phyloP scores from a whole-genome alignment of 768 basidiomycete genomes.

The Trametes punicea region DNA sequence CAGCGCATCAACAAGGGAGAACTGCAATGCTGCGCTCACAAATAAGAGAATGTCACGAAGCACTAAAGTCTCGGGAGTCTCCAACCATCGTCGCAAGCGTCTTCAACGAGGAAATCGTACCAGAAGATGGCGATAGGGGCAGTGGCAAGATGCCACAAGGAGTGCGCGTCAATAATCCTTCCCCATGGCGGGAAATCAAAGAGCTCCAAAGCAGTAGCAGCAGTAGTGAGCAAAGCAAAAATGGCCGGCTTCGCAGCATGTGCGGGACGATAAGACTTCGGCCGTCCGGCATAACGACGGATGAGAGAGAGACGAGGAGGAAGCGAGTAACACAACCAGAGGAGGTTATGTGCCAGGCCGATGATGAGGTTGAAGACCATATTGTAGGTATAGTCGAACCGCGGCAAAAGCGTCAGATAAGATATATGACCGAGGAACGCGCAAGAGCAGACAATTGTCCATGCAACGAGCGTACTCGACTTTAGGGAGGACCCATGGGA shows the following conservation, averaged over 20 bases:
- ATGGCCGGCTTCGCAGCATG: conserved; percentile 52
- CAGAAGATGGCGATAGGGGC: conserved; percentile 72
- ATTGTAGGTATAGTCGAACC: conserved; percentile 94
- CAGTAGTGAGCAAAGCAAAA: conserved; percentile 68
- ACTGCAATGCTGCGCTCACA: background rate
- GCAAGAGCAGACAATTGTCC: conserved; percentile 53
- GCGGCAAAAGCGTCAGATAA: conserved; percentile 71
- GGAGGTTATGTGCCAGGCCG: conserved; percentile 72
- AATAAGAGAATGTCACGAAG: conserved; percentile 27
- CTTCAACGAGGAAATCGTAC: conserved; percentile 82
- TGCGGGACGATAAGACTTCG: conserved; percentile 56
- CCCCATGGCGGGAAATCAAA: conserved; percentile 85
- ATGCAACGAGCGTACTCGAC: conserved; percentile 27
- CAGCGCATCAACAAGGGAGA: no score
- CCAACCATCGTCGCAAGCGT: conserved; percentile 72
- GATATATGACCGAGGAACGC: conserved; percentile 68
- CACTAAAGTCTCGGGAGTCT: conserved; percentile 35
- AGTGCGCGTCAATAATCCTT: conserved; percentile 84
- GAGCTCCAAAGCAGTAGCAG: conserved; percentile 76
- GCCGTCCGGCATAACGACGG: conserved; percentile 50
- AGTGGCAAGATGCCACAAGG: conserved; percentile 90
- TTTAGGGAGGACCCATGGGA: conserved; percentile 10
- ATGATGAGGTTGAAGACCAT: conserved; percentile 77
- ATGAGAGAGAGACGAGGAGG: conserved; percentile 46
- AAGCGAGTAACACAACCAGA: conserved; percentile 78